These are phyloP conservation scores for Colletotrichum karsti DNA, from an alignment of 2,329 filamentous ascomycete species.

Conservation along the genomic window DNA sequence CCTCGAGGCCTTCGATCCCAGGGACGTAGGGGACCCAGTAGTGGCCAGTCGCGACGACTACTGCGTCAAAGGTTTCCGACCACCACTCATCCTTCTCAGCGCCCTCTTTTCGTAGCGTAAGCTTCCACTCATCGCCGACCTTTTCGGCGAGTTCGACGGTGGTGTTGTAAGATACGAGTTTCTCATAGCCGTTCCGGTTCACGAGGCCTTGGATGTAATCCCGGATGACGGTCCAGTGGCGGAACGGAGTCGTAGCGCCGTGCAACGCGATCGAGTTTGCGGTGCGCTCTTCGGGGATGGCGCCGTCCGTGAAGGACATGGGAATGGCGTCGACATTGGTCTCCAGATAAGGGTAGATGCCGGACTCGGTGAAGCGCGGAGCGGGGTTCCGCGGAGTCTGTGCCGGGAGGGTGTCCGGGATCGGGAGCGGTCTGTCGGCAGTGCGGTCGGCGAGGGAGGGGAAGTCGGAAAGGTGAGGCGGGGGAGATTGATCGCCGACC, in stretches of 20 bases:
- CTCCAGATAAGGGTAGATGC: constrained; percentile 70
- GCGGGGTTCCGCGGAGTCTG: constrained; percentile 45
- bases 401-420: constrained; percentile 58
- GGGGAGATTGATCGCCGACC: constrained; percentile 48
- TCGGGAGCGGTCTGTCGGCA: constrained; percentile 56
- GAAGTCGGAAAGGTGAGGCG: constrained; percentile 53
- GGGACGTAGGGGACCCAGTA: constrained; percentile 68
- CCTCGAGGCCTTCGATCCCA: constrained; percentile 54
- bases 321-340: constrained; percentile 68
- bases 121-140: constrained; percentile 56
- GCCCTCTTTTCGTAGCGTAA: constrained; percentile 56
- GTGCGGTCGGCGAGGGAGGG: constrained; percentile 54
- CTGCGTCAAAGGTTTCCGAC: constrained; percentile 68
- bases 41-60: constrained; percentile 68
- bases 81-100: constrained; percentile 64
- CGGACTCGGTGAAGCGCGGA: constrained; percentile 64
- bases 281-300: constrained; percentile 51
- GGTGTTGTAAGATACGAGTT: constrained; percentile 63
- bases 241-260: constrained; percentile 66
- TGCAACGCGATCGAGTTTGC: constrained; percentile 48
- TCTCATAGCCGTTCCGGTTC: constrained; percentile 60
- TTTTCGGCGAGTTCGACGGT: constrained; percentile 69
- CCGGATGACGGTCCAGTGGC: constrained; percentile 66
- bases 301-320: constrained; percentile 69
- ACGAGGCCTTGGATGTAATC: constrained; percentile 63